Evolutionary conservation across 1,139 yeast genomes (phyloP), one percentile per base, ranked within the genome.

Genomic region (Tardiomyces blankii): DNA sequence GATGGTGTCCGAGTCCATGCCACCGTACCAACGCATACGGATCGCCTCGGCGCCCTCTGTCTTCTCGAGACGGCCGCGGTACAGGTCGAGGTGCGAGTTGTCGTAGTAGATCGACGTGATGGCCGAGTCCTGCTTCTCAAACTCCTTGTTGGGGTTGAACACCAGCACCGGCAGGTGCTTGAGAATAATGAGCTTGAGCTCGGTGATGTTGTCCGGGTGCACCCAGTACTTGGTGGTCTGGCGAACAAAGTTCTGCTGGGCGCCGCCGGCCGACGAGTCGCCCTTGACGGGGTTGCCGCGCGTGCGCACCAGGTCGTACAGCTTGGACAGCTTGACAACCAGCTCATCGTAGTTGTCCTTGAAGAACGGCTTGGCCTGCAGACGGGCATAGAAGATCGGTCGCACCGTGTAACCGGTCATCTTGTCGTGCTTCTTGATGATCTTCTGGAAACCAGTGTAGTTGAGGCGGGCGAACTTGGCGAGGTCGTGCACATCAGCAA

Each of bases 11-110:
- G 91, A 77, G 49, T 78, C 75, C 98, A 91, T 89, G 46, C 96
- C 96, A 61, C 98, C 98, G 63, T 91, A 91, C 98, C 98, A 91
- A 71, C 98, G 81, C 62, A 91, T 74, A 69, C 98, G 82, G 56
- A 91, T 88, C 19, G 98, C 98, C 67, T 91, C 98, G 9, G 98
- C 98, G 64, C 98, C 98, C 72, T 91, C 99, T 55, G 87, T 94
- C 67, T 91, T 91, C 63, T 93, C 80, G 58, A 91, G 74, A 67
- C 98, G 80, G 41, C 98, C 98, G 56, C 86, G 84, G 67, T 91
- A 91, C 49, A 91, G 74, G 58, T 91, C 97, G 74, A 91, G 77
- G 51, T 82, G 81, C 53, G 79, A 74, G 64, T 91, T 87, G 66
- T 91, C 98, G 60, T 82, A 91, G 68, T 91, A 91, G 58, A 91